phyloP scores from a whole-genome alignment of 192 early-diverging fungal genomes.

The Chytriomyces sp. region DNA sequence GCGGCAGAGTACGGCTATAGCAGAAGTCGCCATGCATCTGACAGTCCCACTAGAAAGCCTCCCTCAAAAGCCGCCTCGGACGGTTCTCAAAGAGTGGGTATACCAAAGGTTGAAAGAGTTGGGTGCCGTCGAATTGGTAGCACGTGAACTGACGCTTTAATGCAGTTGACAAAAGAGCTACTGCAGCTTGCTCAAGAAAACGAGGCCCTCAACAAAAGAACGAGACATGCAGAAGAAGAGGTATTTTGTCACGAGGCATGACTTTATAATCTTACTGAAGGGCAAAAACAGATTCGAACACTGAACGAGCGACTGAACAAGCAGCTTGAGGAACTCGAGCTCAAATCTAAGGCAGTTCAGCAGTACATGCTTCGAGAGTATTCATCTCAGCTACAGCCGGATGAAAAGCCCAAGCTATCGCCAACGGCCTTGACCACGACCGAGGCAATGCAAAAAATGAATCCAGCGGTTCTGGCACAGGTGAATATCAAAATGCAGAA shows the following conservation, averaged over 20 bases:
- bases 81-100: conserved; percentile 17
- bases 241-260: conserved; percentile 28
- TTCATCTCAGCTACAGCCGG: conserved; percentile 46
- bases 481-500: conserved; percentile 66
- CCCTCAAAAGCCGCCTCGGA: neutral
- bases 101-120: conserved; percentile 45
- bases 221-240: conserved; percentile 49
- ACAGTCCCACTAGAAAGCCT: neutral
- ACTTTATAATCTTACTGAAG: neutral
- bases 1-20: neutral
- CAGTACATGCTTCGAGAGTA: conserved; percentile 56
- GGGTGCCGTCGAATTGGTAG: neutral
- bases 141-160: neutral
- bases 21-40: conserved; percentile 16
- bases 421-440: conserved; percentile 48
- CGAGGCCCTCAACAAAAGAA: conserved; percentile 49
- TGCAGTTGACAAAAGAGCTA: conserved; percentile 45
- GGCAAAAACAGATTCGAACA: conserved; percentile 33
- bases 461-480: conserved; percentile 50
- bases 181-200: conserved; percentile 53
- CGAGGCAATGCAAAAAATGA: conserved; percentile 55
- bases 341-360: conserved; percentile 54
- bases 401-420: conserved; percentile 51
- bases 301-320: conserved; percentile 38
- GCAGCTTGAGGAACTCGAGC: conserved; percentile 50